Base-by-base conservation (phyloP, 148 eudicot genomes). In the Vaccinium darrowii region DNA sequence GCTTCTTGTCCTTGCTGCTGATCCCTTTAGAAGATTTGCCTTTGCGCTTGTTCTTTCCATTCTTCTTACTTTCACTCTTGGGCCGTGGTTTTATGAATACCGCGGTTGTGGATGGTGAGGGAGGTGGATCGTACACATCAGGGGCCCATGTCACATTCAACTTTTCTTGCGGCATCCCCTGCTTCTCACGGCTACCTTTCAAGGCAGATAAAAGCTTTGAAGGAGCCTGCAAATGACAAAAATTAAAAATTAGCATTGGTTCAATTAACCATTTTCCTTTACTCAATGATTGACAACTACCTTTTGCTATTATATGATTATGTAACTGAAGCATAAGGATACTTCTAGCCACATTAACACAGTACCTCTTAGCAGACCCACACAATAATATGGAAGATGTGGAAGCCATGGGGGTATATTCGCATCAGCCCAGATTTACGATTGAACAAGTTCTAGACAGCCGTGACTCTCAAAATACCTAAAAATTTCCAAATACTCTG, bases 131-230 rank as follows among this genome's bases (percentile, higher is more conserved):
- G 60, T 93, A 94, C 63, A 96, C 99, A 69, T 96, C 99, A 60
- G 99, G 95, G 16, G 95, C 97, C 99, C 99, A 96, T 13, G 93
- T 90, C 81, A 96, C 97, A 15, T 88, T 91, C 77, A 90, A 87
- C 86, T 88, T 91, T 90, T 80, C 90, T 4, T 82, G 86, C 53
- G 93, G 89, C 16, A 58, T 78, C 18, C 94, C 98, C 67, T 80
- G 89, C 89, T 92, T 94, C 88, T 93, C 99, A 76, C 97, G 95
- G 87, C 90, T 90, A 56, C 99, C 99, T 88, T 96, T 96, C 91
- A 96, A 43, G 67, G 99, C 99, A 84, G 99, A 90, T 76, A 96
- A 89, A 39, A 88, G 91, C 91, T 94, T 96, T 88, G 53, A 57
- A 56, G 88, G 89, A 71, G 85, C 73, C 91, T 92, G 88, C 33